Percentiles rank a stretch among this genome's conserved stretches.
Evolutionary conservation across 305 asterid species (phyloP).

Genomic region (Fraxinus velutina): DNA sequence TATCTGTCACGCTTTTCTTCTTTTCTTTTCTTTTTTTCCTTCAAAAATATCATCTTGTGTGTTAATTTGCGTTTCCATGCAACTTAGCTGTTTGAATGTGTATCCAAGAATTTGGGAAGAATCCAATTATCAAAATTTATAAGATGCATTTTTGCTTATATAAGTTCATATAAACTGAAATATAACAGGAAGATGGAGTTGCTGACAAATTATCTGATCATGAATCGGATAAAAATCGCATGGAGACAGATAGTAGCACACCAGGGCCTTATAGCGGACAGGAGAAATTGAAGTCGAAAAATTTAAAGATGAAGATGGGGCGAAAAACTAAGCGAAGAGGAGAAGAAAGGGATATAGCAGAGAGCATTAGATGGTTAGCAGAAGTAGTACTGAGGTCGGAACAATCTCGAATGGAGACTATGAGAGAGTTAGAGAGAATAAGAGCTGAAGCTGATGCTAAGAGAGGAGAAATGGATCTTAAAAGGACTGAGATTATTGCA

Average conservation of each 20-base stretch:
- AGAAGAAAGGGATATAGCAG: slow-evolving; percentile 54
- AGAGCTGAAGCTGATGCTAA: slow-evolving; percentile 69
- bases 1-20: neutral
- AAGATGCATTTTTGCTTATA: neutral
- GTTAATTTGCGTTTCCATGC: neutral
- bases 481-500: slow-evolving; percentile 70
- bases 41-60: neutral
- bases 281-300: slow-evolving; percentile 28
- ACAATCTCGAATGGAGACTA: slow-evolving; percentile 66
- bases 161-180: neutral
- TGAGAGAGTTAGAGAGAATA: slow-evolving; percentile 72
- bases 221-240: slow-evolving; percentile 33
- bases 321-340: slow-evolving; percentile 35
- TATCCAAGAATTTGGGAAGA: neutral
- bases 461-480: slow-evolving; percentile 75
- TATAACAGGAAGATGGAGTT: slow-evolving; percentile 38
- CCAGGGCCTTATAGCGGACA: slow-evolving; percentile 43
- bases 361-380: slow-evolving; percentile 68
- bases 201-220: slow-evolving; percentile 38
- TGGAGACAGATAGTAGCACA: slow-evolving; percentile 57
- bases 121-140: neutral
- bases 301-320: slow-evolving; percentile 17
- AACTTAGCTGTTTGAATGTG: neutral
- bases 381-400: slow-evolving; percentile 68
- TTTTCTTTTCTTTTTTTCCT: no score